Conservation (phyloP, 257 asterid species). For the Echites panduratus region DNA sequence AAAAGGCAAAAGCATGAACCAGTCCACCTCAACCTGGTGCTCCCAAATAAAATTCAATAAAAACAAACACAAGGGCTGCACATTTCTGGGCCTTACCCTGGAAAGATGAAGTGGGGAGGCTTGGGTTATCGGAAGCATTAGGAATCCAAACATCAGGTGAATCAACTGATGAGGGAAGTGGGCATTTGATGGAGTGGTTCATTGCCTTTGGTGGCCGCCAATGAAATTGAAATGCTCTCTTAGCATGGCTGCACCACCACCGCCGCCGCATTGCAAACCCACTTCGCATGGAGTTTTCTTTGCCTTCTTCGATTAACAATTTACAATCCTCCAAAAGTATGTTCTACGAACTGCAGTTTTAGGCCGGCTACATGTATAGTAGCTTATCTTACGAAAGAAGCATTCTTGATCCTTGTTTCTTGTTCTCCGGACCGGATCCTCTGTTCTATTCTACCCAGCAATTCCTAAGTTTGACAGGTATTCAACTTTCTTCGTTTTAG, state of each 20-base stretch:
- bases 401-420: no score
- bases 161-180: constrained; percentile 17
- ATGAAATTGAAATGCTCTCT: not conserved
- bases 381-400: no score
- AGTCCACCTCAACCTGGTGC: no score
- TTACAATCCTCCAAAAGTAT: not conserved
- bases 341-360: no score
- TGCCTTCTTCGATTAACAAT: not conserved
- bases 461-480: no score
- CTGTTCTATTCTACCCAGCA: no score
- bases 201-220: not conserved
- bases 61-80: not conserved
- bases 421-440: no score
- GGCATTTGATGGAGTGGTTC: constrained; percentile 6
- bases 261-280: constrained; percentile 3
- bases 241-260: constrained; percentile 1
- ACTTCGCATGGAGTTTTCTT: constrained; percentile 5
- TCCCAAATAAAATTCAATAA: not conserved
- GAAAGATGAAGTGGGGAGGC: constrained; percentile 1
- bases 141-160: constrained; percentile 28
- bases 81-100: not conserved
- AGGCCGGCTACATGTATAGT: no score
- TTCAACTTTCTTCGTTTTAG: no score
- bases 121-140: not conserved
- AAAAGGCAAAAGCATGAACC: not conserved